phyloP scores from a whole-genome alignment of 306 rosid genomes.

The Dalbergia oliveri region DNA sequence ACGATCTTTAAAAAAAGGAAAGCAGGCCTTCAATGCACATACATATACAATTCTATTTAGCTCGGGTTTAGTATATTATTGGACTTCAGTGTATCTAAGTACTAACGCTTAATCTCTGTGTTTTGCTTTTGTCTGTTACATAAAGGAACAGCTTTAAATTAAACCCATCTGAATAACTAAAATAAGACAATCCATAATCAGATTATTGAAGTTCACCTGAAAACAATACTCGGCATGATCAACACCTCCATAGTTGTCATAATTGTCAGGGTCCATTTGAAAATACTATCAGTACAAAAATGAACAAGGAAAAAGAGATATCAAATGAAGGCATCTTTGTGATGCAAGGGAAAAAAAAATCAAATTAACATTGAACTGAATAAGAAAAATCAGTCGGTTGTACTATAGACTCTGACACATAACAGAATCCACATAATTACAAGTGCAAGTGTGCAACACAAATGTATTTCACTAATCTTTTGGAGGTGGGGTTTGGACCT shows the following conservation, averaged over 20 bases:
- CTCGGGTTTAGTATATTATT: not conserved
- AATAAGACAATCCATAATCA: constrained; percentile 26
- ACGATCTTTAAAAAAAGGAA: not conserved
- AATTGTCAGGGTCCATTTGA: constrained; percentile 94
- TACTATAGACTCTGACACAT: constrained; percentile 17
- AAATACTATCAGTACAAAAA: constrained; percentile 66
- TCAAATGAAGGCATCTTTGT: constrained; percentile 39
- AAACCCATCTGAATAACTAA: constrained; percentile 37
- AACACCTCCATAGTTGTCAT: constrained; percentile 88
- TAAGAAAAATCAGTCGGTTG: constrained; percentile 35
- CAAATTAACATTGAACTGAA: constrained; percentile 28
- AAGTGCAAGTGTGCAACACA: not conserved
- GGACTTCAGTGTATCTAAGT: not conserved
- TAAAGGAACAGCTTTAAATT: constrained; percentile 17
- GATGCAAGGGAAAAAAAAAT: constrained; percentile 7
- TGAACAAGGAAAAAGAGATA: constrained; percentile 21
- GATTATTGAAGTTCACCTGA: constrained; percentile 68
- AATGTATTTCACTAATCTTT: constrained; percentile 27
- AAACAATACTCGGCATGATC: constrained; percentile 94
- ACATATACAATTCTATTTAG: not conserved
- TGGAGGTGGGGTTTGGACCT: constrained; percentile 58
- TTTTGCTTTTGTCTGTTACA: not conserved
- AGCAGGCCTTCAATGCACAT: constrained; percentile 21
- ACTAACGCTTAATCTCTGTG: not conserved
- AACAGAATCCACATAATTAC: constrained; percentile 39